A percentile compares a stretch with the other conserved stretches of the same genome.
These are phyloP conservation scores for Alternaria postmessia DNA, from an alignment of 2,329 filamentous ascomycete species.

Conservation along the genomic window DNA sequence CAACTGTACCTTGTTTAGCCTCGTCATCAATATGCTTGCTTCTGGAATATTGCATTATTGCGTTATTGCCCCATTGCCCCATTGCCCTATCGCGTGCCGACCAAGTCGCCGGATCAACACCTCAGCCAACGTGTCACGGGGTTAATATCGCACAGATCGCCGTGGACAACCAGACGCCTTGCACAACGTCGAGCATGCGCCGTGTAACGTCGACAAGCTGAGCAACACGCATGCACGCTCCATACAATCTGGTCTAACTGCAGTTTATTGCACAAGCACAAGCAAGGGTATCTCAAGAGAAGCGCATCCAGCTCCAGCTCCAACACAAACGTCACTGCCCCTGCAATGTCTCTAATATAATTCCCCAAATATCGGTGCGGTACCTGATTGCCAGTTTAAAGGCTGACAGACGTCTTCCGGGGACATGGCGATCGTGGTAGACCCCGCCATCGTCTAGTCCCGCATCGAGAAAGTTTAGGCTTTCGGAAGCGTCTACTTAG, in stretches of 20 bases:
- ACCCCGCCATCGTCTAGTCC: conserved; percentile 10
- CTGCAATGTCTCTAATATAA: conserved; percentile 2
- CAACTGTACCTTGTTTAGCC: neutral
- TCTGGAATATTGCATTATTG: conserved; percentile 18
- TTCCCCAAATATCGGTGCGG: conserved; percentile 2
- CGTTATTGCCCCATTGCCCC: neutral
- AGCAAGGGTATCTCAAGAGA: conserved; percentile 43
- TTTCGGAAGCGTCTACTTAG: conserved; percentile 10
- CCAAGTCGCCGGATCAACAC: conserved; percentile 18
- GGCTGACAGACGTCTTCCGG: neutral
- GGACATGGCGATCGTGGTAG: neutral
- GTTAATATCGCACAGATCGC: conserved; percentile 22
- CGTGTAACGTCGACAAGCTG: conserved; percentile 31
- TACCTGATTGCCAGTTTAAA: neutral
- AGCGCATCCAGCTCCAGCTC: conserved; percentile 15
- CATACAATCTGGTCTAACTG: conserved; percentile 24
- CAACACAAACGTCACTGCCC: conserved; percentile 9
- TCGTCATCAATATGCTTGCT: conserved; percentile 12
- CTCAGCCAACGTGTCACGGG: conserved; percentile 25
- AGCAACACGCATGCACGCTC: conserved; percentile 20
- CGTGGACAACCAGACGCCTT: conserved; percentile 17
- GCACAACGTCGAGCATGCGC: conserved; percentile 35
- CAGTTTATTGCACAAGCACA: conserved; percentile 21
- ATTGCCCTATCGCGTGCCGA: neutral
- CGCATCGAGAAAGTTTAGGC: neutral